Percentiles rank a stretch among this genome's conserved stretches.
Conservation (phyloP, 179 eudicot genomes). For the Beta macrorhiza region DNA sequence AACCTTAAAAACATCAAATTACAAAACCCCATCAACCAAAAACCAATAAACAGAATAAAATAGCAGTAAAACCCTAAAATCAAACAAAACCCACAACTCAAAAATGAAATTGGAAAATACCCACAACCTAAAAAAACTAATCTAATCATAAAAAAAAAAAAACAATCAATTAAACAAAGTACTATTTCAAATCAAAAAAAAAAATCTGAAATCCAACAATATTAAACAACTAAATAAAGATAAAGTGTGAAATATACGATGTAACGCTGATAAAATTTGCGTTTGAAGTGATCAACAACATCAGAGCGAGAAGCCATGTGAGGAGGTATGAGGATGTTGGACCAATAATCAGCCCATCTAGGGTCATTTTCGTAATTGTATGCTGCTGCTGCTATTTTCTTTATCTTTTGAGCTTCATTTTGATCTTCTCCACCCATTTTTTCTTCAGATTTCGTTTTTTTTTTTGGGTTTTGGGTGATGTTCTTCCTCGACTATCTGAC, state of each 20-base stretch:
- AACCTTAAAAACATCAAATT: background rate
- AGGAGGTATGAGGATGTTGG: conserved; percentile 88
- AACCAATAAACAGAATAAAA: background rate
- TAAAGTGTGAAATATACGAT: conserved; percentile 47
- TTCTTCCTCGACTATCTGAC: background rate
- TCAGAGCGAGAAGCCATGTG: conserved; percentile 77
- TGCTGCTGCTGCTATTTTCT: conserved; percentile 63
- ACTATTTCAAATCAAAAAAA: background rate
- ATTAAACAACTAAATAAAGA: background rate
- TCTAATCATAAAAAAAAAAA: background rate
- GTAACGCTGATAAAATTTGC: conserved; percentile 92
- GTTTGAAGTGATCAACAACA: conserved; percentile 75
- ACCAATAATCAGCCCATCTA: conserved; percentile 85
- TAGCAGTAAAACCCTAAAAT: background rate
- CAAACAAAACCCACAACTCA: background rate
- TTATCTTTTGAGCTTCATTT: conserved; percentile 47
- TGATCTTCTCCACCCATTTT: conserved; percentile 49
- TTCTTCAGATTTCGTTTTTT: background rate
- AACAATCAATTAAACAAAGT: background rate
- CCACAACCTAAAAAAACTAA: background rate
- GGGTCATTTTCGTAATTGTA: conserved; percentile 85
- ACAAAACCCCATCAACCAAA: conserved; percentile 19
- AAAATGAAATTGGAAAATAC: conserved; percentile 7
- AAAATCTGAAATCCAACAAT: background rate
- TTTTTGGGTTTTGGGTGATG: background rate